phyloP scores from a whole-genome alignment of 164 flowering plant genomes.

The Macadamia integrifolia region DNA sequence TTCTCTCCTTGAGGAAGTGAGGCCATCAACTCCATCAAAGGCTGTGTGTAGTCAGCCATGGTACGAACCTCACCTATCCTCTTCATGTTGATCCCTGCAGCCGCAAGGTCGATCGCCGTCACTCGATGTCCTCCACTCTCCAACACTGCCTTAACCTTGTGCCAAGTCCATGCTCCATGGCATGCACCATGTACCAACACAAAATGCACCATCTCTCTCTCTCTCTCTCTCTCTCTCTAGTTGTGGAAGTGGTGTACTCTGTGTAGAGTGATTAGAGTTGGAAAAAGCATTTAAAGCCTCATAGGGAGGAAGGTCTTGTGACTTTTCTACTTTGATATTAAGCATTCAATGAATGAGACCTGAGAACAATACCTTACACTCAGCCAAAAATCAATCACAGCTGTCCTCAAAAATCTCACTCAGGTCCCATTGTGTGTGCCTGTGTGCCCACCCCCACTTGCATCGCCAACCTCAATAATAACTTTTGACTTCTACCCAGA shows the following conservation, averaged over 20 bases:
- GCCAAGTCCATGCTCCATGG: constrained; percentile 20
- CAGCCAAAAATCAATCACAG: too few species aligned
- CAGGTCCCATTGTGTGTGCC: too few species aligned
- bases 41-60: background rate
- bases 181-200: constrained; percentile 16
- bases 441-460: too few species aligned
- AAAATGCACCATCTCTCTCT: constrained; percentile 1
- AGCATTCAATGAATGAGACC: too few species aligned
- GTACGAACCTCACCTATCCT: background rate
- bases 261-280: background rate
- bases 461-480: too few species aligned
- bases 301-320: too few species aligned
- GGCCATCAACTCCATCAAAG: constrained; percentile 9
- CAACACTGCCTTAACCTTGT: constrained; percentile 7
- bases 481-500: too few species aligned
- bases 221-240: background rate
- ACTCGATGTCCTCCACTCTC: constrained; percentile 8
- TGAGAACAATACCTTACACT: too few species aligned
- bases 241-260: too few species aligned
- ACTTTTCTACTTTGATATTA: too few species aligned
- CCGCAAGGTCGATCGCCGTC: constrained; percentile 11
- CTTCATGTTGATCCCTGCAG: constrained; percentile 6
- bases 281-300: too few species aligned
- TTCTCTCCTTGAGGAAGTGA: constrained; percentile 12
- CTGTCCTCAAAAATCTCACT: too few species aligned